Base-by-base conservation (phyloP, 2,329 filamentous ascomycete species). In the Hypoxylon sp. region DNA sequence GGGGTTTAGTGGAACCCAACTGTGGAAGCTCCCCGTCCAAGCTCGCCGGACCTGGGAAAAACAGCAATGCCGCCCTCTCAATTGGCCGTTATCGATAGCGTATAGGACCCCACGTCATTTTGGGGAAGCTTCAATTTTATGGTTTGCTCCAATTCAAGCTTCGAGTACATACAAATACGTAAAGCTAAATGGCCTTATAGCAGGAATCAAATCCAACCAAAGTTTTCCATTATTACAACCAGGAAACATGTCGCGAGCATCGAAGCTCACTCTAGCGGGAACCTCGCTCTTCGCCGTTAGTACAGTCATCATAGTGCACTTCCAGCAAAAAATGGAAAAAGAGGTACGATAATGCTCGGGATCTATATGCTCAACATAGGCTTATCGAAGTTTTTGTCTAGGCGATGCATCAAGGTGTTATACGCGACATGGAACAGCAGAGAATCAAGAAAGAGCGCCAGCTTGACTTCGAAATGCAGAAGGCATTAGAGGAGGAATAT, bases 391-490 rank as follows among this genome's bases (percentile, higher is more conserved):
- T 30, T 25, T 43, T 9, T 38, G 25, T 46, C 2, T 69, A 95
- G 96, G 92, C 93, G 63, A 99, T 99, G 96, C 96, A 99, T 77
- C 89, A 91, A 72, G 96, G 96, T 48, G 96, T 99, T 45, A 84
- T 98, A 71, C 92, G 95, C 70, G 96, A 99, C 77, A 92, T 98
- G 85, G 95, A 98, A 77, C 93, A 97, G 77, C 94, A 97, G 79
- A 90, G 92, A 49, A 79, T 98, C 72, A 98, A 98, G 82, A 87
- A 89, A 72, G 96, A 99, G 80, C 90, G 96, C 65, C 93, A 97
- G 79, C 88, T 94, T 56, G 96, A 99, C 78, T 99, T 99, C 76
- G 94, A 98, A 71, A 89, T 97, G 87, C 96, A 99, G 78, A 88
- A 86, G 69, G 87, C 87, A 5, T 83, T 99, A 51, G 94, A 98